Evolutionary conservation across 768 basidiomycete species (phyloP).

Genomic region (Termitomyces sp.): DNA sequence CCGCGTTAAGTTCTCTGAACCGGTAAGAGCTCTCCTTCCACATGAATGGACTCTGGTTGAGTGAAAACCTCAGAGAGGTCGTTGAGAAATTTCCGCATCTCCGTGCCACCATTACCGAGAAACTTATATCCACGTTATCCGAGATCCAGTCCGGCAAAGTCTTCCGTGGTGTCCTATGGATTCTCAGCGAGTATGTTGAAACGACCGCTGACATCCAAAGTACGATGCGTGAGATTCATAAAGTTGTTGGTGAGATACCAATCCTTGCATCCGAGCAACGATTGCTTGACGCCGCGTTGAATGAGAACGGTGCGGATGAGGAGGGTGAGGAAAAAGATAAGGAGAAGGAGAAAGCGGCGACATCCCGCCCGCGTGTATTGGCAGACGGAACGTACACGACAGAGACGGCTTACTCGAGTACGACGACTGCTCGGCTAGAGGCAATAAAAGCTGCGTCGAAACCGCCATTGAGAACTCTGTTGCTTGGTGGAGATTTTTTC

Average conservation of each 20-base stretch:
- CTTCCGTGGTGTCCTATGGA: conserved; percentile 95
- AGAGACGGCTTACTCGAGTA: conserved; percentile 80
- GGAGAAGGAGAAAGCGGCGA: conserved; percentile 45
- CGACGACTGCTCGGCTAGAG: conserved; percentile 61
- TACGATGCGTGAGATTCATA: conserved; percentile 74
- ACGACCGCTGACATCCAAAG: conserved; percentile 59
- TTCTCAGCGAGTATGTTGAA: conserved; percentile 93
- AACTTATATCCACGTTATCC: conserved; percentile 71
- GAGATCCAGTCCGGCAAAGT: conserved; percentile 97
- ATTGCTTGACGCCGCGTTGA: conserved; percentile 71
- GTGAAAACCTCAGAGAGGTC: conserved; percentile 58
- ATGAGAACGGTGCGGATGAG: conserved; percentile 33
- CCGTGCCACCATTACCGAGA: conserved; percentile 76
- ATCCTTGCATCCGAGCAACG: conserved; percentile 89
- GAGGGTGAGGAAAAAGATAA: conserved; percentile 38
- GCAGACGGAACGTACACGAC: conserved; percentile 98
- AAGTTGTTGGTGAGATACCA: conserved; percentile 93
- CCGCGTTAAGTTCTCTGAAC: conserved; percentile 91
- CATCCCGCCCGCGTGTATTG: conserved; percentile 69
- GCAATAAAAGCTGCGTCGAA: conserved; percentile 84
- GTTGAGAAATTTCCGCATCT: conserved; percentile 96
- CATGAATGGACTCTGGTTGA: not conserved
- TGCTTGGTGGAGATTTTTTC: conserved; percentile 96
- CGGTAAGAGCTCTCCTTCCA: conserved; percentile 24
- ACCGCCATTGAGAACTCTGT: conserved; percentile 83